A percentile compares a stretch with the other conserved stretches of the same genome.
phyloP scores from a whole-genome alignment of 805 yeast genomes.

The Myxozyma kluyveri region DNA sequence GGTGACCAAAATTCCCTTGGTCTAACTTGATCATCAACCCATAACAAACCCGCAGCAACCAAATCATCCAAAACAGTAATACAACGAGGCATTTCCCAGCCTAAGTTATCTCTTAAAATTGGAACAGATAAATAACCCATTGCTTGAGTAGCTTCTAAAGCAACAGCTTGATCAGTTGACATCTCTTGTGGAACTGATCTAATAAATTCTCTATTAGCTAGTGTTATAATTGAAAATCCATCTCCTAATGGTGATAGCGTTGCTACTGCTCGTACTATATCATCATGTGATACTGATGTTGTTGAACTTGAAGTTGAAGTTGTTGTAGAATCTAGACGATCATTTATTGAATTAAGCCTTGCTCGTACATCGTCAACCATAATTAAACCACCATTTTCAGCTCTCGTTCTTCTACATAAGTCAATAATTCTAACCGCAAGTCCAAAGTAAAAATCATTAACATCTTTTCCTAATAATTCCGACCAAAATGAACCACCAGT shows the following conservation, averaged over 20 bases:
- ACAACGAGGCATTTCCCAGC: constrained; percentile 68
- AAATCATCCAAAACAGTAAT: constrained; percentile 59
- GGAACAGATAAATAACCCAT: constrained; percentile 70
- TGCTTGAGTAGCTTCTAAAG: constrained; percentile 72
- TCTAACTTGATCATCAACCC: constrained; percentile 62
- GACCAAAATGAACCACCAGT: constrained; percentile 42
- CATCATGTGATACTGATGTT: constrained; percentile 37
- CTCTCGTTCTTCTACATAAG: constrained; percentile 64
- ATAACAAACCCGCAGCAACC: constrained; percentile 76
- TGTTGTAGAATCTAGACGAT: background rate
- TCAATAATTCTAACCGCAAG: constrained; percentile 74
- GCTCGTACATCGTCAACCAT: constrained; percentile 54
- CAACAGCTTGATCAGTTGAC: constrained; percentile 63
- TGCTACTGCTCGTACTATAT: constrained; percentile 55
- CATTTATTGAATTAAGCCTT: constrained; percentile 27
- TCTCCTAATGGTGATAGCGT: constrained; percentile 60
- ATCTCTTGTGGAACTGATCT: constrained; percentile 63
- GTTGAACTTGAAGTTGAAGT: constrained; percentile 1
- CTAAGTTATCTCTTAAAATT: constrained; percentile 66
- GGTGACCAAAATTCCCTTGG: constrained; percentile 43
- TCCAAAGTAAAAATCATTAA: constrained; percentile 60
- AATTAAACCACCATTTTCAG: constrained; percentile 78
- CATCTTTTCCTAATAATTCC: constrained; percentile 38
- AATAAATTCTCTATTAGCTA: constrained; percentile 56
- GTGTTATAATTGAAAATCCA: constrained; percentile 62